Conservation (phyloP, 208 protist genomes). For the Trypanosoma boissoni region DNA sequence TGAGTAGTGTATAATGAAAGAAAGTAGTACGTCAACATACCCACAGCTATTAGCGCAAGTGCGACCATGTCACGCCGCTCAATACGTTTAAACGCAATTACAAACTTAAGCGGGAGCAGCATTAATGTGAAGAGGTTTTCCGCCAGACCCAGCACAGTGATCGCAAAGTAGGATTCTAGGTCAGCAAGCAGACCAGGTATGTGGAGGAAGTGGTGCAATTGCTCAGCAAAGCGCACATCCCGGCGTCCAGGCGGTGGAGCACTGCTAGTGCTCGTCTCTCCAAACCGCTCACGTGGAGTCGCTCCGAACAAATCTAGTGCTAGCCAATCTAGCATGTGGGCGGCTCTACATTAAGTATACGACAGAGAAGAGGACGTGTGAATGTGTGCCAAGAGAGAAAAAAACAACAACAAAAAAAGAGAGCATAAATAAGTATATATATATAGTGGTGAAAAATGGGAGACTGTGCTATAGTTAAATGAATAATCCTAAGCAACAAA, state of each 20-base stretch:
- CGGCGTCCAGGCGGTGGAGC: not conserved
- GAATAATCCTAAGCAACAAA: not conserved
- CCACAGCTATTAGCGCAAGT: conserved; percentile 30
- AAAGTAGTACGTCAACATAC: conserved; percentile 22
- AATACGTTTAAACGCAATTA: conserved; percentile 18
- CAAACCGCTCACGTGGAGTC: conserved; percentile 8
- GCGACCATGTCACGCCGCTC: conserved; percentile 28
- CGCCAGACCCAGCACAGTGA: conserved; percentile 29
- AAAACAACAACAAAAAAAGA: conserved; percentile 5
- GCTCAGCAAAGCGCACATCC: conserved; percentile 12
- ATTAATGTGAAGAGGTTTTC: conserved; percentile 33
- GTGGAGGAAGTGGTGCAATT: conserved; percentile 26
- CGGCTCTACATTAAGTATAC: not conserved
- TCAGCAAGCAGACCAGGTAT: conserved; percentile 33
- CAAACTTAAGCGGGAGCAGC: conserved; percentile 28
- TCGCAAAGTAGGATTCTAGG: conserved; percentile 37
- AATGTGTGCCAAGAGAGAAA: not conserved
- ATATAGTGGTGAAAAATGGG: too few relatives aligned
- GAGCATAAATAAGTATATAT: not conserved
- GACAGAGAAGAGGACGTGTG: not conserved
- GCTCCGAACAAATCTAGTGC: conserved; percentile 16
- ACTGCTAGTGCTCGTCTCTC: not conserved
- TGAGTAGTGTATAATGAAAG: conserved; percentile 25
- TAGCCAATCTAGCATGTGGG: conserved; percentile 5
- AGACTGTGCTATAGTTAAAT: conserved; percentile 2